Percentiles rank a stretch among this genome's conserved stretches.
These are phyloP conservation scores for Blastocystis sp. DNA, from an alignment of 352 stramenopile genomes.

Conservation along the genomic window DNA sequence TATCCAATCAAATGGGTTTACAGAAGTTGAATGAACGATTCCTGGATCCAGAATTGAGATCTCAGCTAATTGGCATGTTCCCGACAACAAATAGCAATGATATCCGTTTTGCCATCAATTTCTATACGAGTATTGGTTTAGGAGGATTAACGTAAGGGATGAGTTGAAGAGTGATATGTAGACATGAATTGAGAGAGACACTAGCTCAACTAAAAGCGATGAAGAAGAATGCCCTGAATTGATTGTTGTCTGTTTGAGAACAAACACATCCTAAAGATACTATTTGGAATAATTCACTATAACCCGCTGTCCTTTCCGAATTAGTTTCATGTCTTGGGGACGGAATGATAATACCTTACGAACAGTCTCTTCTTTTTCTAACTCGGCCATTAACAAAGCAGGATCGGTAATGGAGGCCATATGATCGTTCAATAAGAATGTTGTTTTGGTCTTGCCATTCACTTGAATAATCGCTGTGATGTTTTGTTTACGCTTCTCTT, in stretches of 20 bases:
- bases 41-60: slow-evolving; percentile 78
- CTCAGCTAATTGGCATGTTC: slow-evolving; percentile 88
- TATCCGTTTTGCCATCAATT: slow-evolving; percentile 98
- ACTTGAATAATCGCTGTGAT: slow-evolving; percentile 38
- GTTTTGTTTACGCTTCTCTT: neutral
- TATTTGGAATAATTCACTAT: slow-evolving; percentile 42
- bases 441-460: slow-evolving; percentile 54
- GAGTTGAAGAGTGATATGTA: neutral
- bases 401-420: neutral
- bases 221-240: neutral
- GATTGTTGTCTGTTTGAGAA: neutral
- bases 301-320: slow-evolving; percentile 8
- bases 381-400: neutral
- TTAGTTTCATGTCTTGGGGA: slow-evolving; percentile 12
- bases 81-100: slow-evolving; percentile 87
- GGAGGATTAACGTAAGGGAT: slow-evolving; percentile 80
- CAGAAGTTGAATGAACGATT: slow-evolving; percentile 87
- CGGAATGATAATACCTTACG: neutral
- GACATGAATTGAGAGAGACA: slow-evolving; percentile 43
- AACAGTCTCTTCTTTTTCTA: slow-evolving; percentile 43
- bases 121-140: slow-evolving; percentile 96
- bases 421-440: neutral
- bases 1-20: slow-evolving; percentile 90
- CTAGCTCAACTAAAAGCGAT: neutral
- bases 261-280: too few relatives aligned